Evolutionary conservation across 768 basidiomycete genomes (phyloP).

Genomic region (Lepiota brunneoincarnata): DNA sequence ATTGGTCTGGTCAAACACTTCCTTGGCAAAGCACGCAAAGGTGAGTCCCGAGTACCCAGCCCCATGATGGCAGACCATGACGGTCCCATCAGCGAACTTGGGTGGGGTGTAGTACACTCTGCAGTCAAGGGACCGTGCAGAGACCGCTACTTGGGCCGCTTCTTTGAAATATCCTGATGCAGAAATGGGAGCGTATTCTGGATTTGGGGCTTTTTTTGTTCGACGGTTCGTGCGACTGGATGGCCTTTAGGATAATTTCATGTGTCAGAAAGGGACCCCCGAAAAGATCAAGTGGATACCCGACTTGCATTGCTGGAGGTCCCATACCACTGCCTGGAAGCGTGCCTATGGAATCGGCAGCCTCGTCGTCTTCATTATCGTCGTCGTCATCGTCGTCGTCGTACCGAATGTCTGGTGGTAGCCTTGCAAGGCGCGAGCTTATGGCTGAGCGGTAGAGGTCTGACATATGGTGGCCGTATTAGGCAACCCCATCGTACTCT

Average conservation of each 20-base stretch:
- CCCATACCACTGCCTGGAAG: slow-evolving; percentile 60
- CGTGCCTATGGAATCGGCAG: slow-evolving; percentile 53
- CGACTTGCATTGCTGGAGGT: slow-evolving; percentile 60
- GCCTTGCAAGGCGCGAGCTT: slow-evolving; percentile 67
- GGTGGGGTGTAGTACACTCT: slow-evolving; percentile 86
- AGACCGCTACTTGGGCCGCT: slow-evolving; percentile 75
- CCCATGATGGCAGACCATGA: slow-evolving; percentile 93
- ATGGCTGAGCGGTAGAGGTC: slow-evolving; percentile 76
- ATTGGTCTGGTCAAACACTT: slow-evolving; percentile 54
- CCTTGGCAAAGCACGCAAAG: slow-evolving; percentile 90
- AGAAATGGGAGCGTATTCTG: slow-evolving; percentile 74
- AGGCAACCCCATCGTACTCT: no score
- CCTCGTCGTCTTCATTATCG: slow-evolving; percentile 58
- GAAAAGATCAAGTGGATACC: slow-evolving; percentile 13
- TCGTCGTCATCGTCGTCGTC: slow-evolving; percentile 33
- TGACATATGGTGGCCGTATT: slow-evolving; percentile 44
- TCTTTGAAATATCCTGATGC: slow-evolving; percentile 74
- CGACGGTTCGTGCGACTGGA: slow-evolving; percentile 23
- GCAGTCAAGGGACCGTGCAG: slow-evolving; percentile 58
- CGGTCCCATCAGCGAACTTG: slow-evolving; percentile 47
- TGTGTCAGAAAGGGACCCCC: slow-evolving; percentile 18
- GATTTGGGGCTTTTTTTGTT: slow-evolving; percentile 44
- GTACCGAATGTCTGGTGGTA: slow-evolving; percentile 40
- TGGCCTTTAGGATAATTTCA: slow-evolving; percentile 27
- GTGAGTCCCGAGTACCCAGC: slow-evolving; percentile 89